Base-by-base conservation (phyloP, 2,329 filamentous ascomycete genomes). In the Aspergillus oerlinghausenensis region DNA sequence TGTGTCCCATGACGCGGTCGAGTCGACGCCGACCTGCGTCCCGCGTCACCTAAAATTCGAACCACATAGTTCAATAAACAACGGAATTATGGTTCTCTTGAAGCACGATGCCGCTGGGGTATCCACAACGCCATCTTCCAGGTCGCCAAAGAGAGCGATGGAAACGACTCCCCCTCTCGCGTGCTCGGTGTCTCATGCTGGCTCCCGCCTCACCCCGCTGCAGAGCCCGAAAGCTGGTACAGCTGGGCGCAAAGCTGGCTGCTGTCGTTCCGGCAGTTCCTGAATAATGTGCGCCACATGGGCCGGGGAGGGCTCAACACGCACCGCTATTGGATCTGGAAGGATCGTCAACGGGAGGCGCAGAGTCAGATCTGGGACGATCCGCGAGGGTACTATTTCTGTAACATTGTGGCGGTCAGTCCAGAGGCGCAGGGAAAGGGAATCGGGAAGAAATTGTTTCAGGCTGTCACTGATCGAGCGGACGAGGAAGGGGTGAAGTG, bases 101-200 rank as follows among this genome's bases (percentile, higher is more conserved):
- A 79, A 0, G 82, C 87, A 2, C 82, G 88, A 49, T 90, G 87
- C 73, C 77, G 78, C 58, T 90, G 87, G 88, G 88, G 88, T 11
- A 89, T 90, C 68, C 78, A 82, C 29, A 88, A 90, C 67, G 88
- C 84, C 47, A 80, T 90, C 28, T 90, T 90, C 73, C 83, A 88
- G 63, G 85, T 90, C 55, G 87, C 87, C 3, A 88, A 86, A 71
- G 84, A 88, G 64, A 74, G 43, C 8, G 29, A 53, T 8, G 43
- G 43, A 7, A 55, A 47, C 47, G 32, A 26, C 32, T 25, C 54
- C n/a, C 51, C 61, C 1, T 57, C 52, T 11, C 80, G 82, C 54
- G 80, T 90, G 29, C 77, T 90, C 17, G 88, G 88, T 19, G 86
- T 89, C n/a, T 86, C 87, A 45, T 89, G 88, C 80, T 90, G 88